These are phyloP conservation scores for Lentinula edodes DNA, from an alignment of 768 basidiomycete species.

Conservation along the genomic window DNA sequence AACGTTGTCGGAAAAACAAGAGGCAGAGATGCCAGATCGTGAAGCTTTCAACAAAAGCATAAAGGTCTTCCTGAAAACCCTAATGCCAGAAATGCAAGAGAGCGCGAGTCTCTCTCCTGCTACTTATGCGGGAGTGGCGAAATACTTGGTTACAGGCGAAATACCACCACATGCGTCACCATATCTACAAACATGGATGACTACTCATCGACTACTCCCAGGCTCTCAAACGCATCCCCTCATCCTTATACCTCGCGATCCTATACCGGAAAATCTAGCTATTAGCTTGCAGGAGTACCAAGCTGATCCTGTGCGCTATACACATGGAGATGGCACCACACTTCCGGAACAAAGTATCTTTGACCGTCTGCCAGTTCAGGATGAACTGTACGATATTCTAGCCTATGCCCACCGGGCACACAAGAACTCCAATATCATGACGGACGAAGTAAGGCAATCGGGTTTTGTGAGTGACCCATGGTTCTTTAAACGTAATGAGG, in stretches of 20 bases:
- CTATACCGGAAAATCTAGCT: slow-evolving; percentile 2
- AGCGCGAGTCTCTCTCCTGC: neutral
- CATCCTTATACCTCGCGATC: slow-evolving; percentile 5
- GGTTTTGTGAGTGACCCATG: slow-evolving; percentile 40
- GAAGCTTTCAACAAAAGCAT: neutral
- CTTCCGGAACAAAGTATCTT: slow-evolving; percentile 26
- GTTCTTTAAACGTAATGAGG: slow-evolving; percentile 37
- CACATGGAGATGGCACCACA: neutral
- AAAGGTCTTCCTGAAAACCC: neutral
- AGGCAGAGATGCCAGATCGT: neutral
- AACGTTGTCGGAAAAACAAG: neutral
- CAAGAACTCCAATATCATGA: neutral
- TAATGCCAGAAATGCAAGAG: slow-evolving; percentile 8
- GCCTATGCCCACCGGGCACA: slow-evolving; percentile 2
- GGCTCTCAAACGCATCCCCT: slow-evolving; percentile 5
- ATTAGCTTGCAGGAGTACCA: neutral
- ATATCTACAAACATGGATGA: slow-evolving; percentile 3
- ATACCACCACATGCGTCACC: neutral
- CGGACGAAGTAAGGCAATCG: slow-evolving; percentile 9
- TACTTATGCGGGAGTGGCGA: slow-evolving; percentile 1
- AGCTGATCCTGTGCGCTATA: neutral
- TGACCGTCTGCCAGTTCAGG: slow-evolving; percentile 43
- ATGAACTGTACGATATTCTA: slow-evolving; percentile 46
- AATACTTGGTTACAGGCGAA: slow-evolving; percentile 1
- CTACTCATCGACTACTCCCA: slow-evolving; percentile 4